phyloP scores from a whole-genome alignment of 208 protist genomes.

The Herpetomonas samuelpessoai region DNA sequence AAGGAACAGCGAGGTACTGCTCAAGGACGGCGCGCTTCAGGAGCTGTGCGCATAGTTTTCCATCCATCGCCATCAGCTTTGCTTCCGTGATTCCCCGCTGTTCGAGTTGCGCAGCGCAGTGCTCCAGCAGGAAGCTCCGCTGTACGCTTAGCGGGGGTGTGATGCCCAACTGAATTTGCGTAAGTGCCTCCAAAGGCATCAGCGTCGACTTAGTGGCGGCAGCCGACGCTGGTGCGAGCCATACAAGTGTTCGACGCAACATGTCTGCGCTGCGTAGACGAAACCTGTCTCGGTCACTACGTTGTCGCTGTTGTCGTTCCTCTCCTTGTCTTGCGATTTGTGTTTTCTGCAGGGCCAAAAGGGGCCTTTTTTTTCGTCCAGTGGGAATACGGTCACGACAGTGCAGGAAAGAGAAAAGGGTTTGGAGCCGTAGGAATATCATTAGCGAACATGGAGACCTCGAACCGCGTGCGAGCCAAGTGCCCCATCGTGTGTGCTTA shows the following conservation, averaged over 20 bases:
- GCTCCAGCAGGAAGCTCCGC: slow-evolving; percentile 77
- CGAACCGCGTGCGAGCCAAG: too few relatives aligned
- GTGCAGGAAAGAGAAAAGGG: too few relatives aligned
- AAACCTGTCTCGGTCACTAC: too few relatives aligned
- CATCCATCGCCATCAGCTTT: slow-evolving; percentile 83
- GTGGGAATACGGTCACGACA: too few relatives aligned
- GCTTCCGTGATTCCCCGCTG: slow-evolving; percentile 67
- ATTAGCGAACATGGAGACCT: too few relatives aligned
- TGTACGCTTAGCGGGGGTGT: slow-evolving; percentile 57
- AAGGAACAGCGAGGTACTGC: slow-evolving; percentile 84
- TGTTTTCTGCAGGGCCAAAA: too few relatives aligned
- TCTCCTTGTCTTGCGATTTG: too few relatives aligned
- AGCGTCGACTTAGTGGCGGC: slow-evolving; percentile 20
- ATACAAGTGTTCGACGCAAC: background rate
- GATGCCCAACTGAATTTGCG: slow-evolving; percentile 83
- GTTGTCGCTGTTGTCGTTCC: too few relatives aligned
- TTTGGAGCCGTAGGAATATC: too few relatives aligned
- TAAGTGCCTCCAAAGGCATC: slow-evolving; percentile 71
- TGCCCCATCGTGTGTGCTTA: too few relatives aligned
- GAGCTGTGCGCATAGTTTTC: slow-evolving; percentile 54
- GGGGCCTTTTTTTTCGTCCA: too few relatives aligned
- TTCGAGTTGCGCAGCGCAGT: slow-evolving; percentile 70
- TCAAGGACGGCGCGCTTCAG: slow-evolving; percentile 70
- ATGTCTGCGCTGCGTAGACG: too few relatives aligned
- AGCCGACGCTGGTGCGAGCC: background rate